phyloP scores from a whole-genome alignment of 78 protist species.

The Dictyostelium brefeldianum region DNA sequence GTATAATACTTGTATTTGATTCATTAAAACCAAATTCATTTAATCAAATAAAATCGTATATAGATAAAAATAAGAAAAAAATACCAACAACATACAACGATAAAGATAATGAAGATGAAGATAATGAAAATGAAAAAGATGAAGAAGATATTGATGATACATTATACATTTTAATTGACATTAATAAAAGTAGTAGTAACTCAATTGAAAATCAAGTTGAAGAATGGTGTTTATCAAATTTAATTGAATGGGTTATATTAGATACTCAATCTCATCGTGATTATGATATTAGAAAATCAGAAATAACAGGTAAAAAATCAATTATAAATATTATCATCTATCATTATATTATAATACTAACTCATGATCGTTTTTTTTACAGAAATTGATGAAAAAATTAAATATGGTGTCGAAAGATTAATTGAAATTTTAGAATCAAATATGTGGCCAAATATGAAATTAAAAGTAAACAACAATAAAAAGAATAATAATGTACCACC shows the following conservation, averaged over 20 bases:
- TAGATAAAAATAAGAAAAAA: not conserved
- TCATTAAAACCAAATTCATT: constrained; percentile 19
- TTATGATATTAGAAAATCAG: constrained; percentile 37
- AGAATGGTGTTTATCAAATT: constrained; percentile 49
- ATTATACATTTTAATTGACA: constrained; percentile 15
- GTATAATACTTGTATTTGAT: constrained; percentile 32
- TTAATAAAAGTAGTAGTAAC: not conserved
- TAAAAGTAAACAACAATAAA: not conserved
- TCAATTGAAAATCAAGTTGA: constrained; percentile 33
- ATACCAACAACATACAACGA: not conserved
- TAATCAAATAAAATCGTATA: not conserved
- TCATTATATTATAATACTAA: not conserved
- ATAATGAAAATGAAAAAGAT: not conserved
- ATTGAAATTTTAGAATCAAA: constrained; percentile 54
- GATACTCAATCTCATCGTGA: constrained; percentile 10
- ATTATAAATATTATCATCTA: not conserved
- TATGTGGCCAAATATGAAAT: constrained; percentile 47
- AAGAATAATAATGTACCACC: not conserved
- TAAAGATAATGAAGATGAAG: not conserved
- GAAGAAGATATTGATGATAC: constrained; percentile 23
- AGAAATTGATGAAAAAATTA: constrained; percentile 39
- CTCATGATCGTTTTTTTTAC: too few relatives aligned
- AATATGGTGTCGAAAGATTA: constrained; percentile 62
- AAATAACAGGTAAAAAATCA: not conserved
- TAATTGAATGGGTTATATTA: constrained; percentile 25